phyloP scores from a whole-genome alignment of 306 rosid species.

The Vigna hirtella region DNA sequence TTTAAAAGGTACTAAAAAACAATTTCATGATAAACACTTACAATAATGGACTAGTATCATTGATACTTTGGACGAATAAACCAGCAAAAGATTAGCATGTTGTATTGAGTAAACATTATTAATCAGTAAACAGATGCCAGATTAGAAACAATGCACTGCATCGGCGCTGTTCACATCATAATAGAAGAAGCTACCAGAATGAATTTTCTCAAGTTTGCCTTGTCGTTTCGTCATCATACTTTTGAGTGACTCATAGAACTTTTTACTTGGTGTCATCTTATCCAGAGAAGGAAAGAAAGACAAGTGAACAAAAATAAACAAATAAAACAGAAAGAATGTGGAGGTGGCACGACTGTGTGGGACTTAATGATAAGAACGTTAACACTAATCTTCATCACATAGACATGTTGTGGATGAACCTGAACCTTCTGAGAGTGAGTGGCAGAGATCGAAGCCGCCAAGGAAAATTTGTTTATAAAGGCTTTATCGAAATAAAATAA shows the following conservation, averaged over 20 bases:
- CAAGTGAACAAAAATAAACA: background rate
- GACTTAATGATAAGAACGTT: slow-evolving; percentile 37
- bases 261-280: slow-evolving; percentile 39
- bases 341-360: slow-evolving; percentile 33
- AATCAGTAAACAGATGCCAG: background rate
- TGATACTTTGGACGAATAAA: too few species aligned
- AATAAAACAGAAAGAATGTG: slow-evolving; percentile 9
- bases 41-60: background rate
- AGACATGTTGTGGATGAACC: slow-evolving; percentile 26
- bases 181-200: background rate
- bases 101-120: background rate
- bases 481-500: background rate
- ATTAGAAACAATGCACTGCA: background rate
- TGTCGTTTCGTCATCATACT: slow-evolving; percentile 26
- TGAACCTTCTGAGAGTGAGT: slow-evolving; percentile 6
- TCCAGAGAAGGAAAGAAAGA: slow-evolving; percentile 17
- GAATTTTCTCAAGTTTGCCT: background rate
- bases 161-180: background rate
- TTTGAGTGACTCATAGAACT: slow-evolving; percentile 32
- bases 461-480: background rate
- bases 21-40: slow-evolving; percentile 20
- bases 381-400: slow-evolving; percentile 34
- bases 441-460: slow-evolving; percentile 21
- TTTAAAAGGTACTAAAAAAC: slow-evolving; percentile 11
- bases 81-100: background rate